phyloP scores from a whole-genome alignment of 345 rosid species.

The Citrus mangshanensis region DNA sequence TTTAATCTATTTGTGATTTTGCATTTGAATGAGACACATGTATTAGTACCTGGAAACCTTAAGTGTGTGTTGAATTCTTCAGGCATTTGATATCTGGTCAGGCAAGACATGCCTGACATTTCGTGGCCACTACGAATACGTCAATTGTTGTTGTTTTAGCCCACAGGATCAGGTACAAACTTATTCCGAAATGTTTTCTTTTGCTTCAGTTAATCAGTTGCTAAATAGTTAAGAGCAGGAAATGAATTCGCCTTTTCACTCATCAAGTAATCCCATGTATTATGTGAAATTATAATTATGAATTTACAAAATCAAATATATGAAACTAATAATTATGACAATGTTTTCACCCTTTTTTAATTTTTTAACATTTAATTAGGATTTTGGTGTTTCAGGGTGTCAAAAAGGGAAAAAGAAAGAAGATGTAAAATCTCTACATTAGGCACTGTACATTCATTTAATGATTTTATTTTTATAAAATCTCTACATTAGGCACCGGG shows the following conservation, averaged over 20 bases:
- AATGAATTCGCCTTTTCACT: not conserved
- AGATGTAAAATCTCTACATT: not conserved
- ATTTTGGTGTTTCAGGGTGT: not conserved
- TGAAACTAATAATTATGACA: not conserved
- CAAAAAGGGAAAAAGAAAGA: not conserved
- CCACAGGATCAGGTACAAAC: constrained; percentile 73
- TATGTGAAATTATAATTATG: not conserved
- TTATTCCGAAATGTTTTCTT: not conserved
- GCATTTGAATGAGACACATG: constrained; percentile 1
- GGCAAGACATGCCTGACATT: constrained; percentile 55
- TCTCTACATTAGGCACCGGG: not conserved
- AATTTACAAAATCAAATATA: not conserved
- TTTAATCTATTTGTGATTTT: not conserved
- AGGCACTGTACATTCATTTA: too few species aligned
- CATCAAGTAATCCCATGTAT: not conserved
- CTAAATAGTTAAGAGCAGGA: not conserved
- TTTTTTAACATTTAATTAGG: not conserved
- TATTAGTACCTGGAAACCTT: not conserved
- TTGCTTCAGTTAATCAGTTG: not conserved
- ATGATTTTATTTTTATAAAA: too few species aligned
- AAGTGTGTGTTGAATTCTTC: constrained; percentile 12
- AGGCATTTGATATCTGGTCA: constrained; percentile 89
- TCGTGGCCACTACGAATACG: constrained; percentile 82
- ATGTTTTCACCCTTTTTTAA: not conserved
- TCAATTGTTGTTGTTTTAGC: constrained; percentile 77